phyloP scores from a whole-genome alignment of 306 rosid species.

The Morella rubra region DNA sequence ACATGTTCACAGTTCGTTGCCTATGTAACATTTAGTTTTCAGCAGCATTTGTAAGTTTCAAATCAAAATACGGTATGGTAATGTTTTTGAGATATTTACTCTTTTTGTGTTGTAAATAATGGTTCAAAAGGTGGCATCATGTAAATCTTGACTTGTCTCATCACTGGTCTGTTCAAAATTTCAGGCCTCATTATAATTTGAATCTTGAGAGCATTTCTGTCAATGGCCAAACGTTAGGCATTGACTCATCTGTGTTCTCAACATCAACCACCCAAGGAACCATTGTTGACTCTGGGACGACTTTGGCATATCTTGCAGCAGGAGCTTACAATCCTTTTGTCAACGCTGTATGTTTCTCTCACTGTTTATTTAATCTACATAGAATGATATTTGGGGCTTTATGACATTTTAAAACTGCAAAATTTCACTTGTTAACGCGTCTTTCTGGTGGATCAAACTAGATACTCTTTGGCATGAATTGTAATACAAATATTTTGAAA shows the following conservation, averaged over 20 bases:
- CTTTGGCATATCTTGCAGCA: constrained; percentile 94
- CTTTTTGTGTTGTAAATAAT: not conserved
- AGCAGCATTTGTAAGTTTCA: not conserved
- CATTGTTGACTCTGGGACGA: constrained; percentile 94
- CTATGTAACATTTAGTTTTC: not conserved
- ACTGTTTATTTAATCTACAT: constrained; percentile 16
- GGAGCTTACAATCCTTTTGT: constrained; percentile 82
- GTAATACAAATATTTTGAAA: not conserved
- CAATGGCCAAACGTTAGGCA: constrained; percentile 58
- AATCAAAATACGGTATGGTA: not conserved
- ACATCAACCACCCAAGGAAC: constrained; percentile 84
- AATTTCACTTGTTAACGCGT: constrained; percentile 5
- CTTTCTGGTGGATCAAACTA: not conserved
- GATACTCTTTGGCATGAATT: not conserved
- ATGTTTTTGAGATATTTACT: not conserved
- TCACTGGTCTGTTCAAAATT: constrained; percentile 28
- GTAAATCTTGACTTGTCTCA: constrained; percentile 20
- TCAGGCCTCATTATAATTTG: constrained; percentile 96
- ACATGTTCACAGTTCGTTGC: not conserved
- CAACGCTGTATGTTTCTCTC: constrained; percentile 65
- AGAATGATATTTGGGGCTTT: constrained; percentile 10
- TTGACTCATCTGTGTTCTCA: constrained; percentile 68
- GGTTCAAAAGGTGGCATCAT: constrained; percentile 1
- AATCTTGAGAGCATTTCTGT: constrained; percentile 90
- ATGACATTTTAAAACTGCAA: constrained; percentile 15